phyloP scores from a whole-genome alignment of 441 rosid species.

The Erodium chrysanthum region DNA sequence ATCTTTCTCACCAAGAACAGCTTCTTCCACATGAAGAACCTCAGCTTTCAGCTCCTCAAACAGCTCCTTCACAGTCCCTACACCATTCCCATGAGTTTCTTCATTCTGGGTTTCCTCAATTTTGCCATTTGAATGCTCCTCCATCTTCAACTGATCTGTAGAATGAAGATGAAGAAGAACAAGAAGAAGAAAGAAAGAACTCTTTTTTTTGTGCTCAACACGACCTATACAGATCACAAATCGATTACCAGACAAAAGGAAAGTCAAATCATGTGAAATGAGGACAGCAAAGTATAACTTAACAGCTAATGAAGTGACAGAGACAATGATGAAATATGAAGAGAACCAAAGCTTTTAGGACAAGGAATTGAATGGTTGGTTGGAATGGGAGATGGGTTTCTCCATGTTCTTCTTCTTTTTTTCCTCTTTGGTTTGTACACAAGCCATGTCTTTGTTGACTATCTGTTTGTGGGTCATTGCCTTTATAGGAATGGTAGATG shows the following conservation, averaged over 20 bases:
- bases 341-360: not conserved
- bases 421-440: no score
- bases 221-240: not conserved
- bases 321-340: conserved; percentile 1
- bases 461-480: not conserved
- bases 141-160: conserved; percentile 21
- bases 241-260: no score
- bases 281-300: not conserved
- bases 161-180: not conserved
- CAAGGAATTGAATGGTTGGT: conserved; percentile 5
- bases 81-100: conserved; percentile 15
- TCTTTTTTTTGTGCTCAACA: not conserved
- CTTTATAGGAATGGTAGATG: conserved; percentile 1
- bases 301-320: not conserved
- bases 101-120: conserved; percentile 20
- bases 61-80: conserved; percentile 17
- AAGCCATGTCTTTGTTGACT: conserved; percentile 1
- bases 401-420: not conserved
- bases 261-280: not conserved
- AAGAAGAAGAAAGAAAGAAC: no score
- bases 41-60: conserved; percentile 12
- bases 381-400: not conserved
- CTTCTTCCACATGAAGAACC: conserved; percentile 17
- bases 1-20: conserved; percentile 6
- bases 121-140: conserved; percentile 28